Conservation (phyloP, 352 stramenopile species). For the Albugo candida region DNA sequence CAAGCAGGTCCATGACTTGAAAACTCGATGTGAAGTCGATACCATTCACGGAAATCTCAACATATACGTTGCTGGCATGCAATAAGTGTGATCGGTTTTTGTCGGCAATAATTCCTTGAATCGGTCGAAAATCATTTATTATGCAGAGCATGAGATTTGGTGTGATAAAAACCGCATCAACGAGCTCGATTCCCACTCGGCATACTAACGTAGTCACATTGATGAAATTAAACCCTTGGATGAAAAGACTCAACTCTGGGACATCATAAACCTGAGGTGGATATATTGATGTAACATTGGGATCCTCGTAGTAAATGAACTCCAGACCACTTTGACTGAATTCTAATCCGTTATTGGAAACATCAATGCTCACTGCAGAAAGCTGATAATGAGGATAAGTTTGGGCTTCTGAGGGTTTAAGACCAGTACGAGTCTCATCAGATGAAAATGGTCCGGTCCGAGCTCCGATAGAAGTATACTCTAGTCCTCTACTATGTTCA, state of each 20-base stretch:
- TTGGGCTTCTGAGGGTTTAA: constrained; percentile 55
- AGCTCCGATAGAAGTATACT: constrained; percentile 40
- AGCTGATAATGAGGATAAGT: constrained; percentile 78
- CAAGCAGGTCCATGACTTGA: constrained; percentile 48
- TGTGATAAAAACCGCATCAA: constrained; percentile 75
- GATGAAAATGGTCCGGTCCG: constrained; percentile 39
- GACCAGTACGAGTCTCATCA: constrained; percentile 27
- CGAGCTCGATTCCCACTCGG: constrained; percentile 61
- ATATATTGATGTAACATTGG: constrained; percentile 37
- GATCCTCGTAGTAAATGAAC: constrained; percentile 86
- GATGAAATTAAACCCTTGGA: constrained; percentile 68
- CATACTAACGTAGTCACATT: constrained; percentile 84
- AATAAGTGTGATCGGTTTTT: neutral
- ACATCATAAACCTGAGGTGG: constrained; percentile 33
- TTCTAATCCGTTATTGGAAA: constrained; percentile 92
- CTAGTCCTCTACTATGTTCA: constrained; percentile 25
- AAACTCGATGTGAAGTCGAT: constrained; percentile 81
- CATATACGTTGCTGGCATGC: constrained; percentile 20
- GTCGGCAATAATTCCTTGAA: neutral
- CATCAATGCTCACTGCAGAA: constrained; percentile 82
- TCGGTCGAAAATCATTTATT: constrained; percentile 15
- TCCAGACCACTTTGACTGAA: constrained; percentile 81
- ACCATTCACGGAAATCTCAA: constrained; percentile 91
- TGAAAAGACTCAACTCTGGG: constrained; percentile 29
- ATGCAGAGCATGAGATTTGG: constrained; percentile 79